These are phyloP conservation scores for Neonectria neomacrospora DNA, from an alignment of 2,329 filamentous ascomycete species.

Conservation along the genomic window DNA sequence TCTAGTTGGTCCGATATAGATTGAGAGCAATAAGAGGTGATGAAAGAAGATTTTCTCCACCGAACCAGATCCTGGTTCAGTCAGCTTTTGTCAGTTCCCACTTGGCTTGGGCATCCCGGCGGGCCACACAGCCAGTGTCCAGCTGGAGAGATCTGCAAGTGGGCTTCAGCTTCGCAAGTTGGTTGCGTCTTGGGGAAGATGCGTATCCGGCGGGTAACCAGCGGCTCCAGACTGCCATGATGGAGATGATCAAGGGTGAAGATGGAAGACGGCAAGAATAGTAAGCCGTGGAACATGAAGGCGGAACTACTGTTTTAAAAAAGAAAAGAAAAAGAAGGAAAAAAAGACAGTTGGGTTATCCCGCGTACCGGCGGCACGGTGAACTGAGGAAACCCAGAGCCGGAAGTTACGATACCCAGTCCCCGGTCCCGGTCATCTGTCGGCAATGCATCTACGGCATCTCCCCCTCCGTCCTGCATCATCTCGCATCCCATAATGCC, in stretches of 20 bases:
- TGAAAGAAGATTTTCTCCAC: background rate
- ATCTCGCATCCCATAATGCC: background rate
- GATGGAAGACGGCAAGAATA: background rate
- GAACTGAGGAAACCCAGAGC: background rate
- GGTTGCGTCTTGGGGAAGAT: background rate
- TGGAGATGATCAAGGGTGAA: background rate
- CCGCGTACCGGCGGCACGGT: no score
- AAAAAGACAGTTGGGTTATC: no score
- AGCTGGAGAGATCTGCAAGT: background rate
- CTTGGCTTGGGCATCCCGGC: background rate
- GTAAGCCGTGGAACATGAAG: background rate
- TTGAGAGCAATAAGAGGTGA: background rate
- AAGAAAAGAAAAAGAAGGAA: rapidly evolving
- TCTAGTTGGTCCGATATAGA: background rate
- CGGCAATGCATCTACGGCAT: background rate
- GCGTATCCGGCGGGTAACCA: background rate
- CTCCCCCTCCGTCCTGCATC: background rate
- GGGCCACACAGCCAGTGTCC: background rate
- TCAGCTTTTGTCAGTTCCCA: background rate
- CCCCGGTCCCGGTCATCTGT: background rate
- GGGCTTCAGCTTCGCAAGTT: background rate
- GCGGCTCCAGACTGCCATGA: background rate
- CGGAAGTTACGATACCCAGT: no score
- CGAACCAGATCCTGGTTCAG: background rate
- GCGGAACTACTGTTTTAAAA: background rate